phyloP scores from a whole-genome alignment of 768 basidiomycete genomes.

The Lyophyllum shimeji region DNA sequence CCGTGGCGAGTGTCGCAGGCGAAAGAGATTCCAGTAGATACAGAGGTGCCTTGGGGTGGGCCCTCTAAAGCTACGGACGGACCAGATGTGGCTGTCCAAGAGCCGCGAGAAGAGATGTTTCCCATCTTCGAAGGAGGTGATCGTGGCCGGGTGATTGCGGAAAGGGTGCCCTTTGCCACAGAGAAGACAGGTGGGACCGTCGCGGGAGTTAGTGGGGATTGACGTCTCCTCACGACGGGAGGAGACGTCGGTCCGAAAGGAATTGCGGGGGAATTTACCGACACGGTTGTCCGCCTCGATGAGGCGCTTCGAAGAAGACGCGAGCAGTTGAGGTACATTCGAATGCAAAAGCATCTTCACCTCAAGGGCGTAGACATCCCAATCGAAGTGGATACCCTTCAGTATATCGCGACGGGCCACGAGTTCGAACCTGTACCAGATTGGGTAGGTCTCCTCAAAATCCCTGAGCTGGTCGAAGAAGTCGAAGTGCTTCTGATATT shows the following conservation, averaged over 20 bases:
- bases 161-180: constrained; percentile 6
- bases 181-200: constrained; percentile 11
- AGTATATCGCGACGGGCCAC: constrained; percentile 8
- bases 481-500: not conserved
- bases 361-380: not conserved
- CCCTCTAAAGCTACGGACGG: not conserved
- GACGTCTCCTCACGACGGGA: not conserved
- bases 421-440: constrained; percentile 12
- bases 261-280: not conserved
- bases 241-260: not conserved
- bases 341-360: not conserved
- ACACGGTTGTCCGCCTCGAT: not conserved
- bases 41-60: not conserved
- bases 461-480: constrained; percentile 10
- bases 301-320: no score
- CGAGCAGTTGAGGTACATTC: no score
- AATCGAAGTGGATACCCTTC: not conserved
- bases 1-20: not conserved
- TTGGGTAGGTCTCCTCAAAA: constrained; percentile 5
- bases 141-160: not conserved
- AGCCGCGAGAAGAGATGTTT: constrained; percentile 1
- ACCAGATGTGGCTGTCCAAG: not conserved
- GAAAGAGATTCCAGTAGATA: constrained; percentile 13
- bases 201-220: not conserved
- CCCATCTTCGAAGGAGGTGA: constrained; percentile 7